These are phyloP conservation scores for Artomyces pyxidatus DNA, from an alignment of 768 basidiomycete genomes.

Conservation along the genomic window DNA sequence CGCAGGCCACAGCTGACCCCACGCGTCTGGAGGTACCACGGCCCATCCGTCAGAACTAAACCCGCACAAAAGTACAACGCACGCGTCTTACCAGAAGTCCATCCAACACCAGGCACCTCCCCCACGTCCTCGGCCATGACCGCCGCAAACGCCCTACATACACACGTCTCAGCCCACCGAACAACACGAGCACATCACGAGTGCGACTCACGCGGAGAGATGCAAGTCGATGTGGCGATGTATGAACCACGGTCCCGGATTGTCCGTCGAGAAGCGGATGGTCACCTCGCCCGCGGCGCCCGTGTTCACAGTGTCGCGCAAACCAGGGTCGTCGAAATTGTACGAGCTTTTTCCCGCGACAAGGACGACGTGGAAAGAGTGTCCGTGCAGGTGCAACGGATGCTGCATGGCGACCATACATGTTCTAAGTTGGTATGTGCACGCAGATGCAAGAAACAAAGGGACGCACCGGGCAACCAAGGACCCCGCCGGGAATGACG, in stretches of 20 bases:
- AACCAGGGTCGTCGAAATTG: conserved; percentile 31
- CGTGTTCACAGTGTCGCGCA: conserved; percentile 34
- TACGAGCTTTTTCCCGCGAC: conserved; percentile 11
- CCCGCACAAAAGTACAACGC: too few species aligned
- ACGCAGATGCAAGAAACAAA: not conserved
- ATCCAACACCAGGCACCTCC: too few species aligned
- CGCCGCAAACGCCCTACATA: conserved; percentile 15
- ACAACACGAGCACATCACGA: too few species aligned
- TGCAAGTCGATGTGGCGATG: conserved; percentile 28
- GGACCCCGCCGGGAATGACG: not conserved
- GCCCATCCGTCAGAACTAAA: too few species aligned
- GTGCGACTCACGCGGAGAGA: conserved; percentile 17
- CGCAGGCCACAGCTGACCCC: too few species aligned
- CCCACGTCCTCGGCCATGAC: conserved; percentile 13
- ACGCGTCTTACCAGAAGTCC: too few species aligned
- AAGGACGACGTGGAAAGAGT: conserved; percentile 15
- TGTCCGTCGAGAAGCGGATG: conserved; percentile 25
- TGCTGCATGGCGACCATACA: not conserved
- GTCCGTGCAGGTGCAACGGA: conserved; percentile 11
- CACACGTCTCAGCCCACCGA: too few species aligned
- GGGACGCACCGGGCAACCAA: not conserved
- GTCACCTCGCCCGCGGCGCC: conserved; percentile 11
- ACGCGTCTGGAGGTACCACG: too few species aligned
- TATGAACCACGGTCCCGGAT: conserved; percentile 23
- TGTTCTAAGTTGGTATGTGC: not conserved